These are phyloP conservation scores for Mycena polygramma DNA, from an alignment of 768 basidiomycete species.

Conservation along the genomic window DNA sequence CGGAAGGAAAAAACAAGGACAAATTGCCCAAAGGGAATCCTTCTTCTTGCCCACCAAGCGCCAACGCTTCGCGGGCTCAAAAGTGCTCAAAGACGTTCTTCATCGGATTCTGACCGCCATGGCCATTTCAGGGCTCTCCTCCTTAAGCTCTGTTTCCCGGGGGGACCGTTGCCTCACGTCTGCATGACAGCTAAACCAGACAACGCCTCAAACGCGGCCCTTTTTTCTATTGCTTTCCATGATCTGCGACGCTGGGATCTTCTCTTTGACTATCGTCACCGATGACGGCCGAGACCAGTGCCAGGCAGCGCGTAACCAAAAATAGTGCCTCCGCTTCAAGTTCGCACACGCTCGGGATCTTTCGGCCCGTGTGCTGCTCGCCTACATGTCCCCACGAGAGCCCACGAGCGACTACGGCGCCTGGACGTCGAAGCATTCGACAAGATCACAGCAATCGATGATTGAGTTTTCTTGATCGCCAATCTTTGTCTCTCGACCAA, in stretches of 20 bases:
- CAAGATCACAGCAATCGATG: neutral
- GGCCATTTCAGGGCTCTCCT: slow-evolving; percentile 5
- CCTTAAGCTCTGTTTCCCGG: neutral
- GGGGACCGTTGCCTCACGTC: slow-evolving; percentile 6
- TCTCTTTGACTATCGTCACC: slow-evolving; percentile 1
- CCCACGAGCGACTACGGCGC: neutral
- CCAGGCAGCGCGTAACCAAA: neutral
- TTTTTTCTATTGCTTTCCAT: neutral
- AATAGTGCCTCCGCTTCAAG: neutral
- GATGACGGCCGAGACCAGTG: slow-evolving; percentile 10
- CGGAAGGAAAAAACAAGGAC: slow-evolving; percentile 9
- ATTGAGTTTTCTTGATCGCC: slow-evolving; percentile 16
- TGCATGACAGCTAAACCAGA: slow-evolving; percentile 4
- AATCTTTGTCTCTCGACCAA: neutral
- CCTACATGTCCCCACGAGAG: no score
- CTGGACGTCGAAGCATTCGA: neutral
- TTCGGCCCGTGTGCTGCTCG: neutral
- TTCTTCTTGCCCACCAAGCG: neutral
- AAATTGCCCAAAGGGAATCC: slow-evolving; percentile 18
- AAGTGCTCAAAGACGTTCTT: neutral
- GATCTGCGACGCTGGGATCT: neutral
- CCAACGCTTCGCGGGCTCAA: neutral
- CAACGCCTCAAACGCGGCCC: neutral
- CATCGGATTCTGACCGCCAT: neutral
- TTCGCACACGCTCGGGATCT: neutral